phyloP scores from a whole-genome alignment of 768 basidiomycete species.

The Phanerodontia chrysosporium region DNA sequence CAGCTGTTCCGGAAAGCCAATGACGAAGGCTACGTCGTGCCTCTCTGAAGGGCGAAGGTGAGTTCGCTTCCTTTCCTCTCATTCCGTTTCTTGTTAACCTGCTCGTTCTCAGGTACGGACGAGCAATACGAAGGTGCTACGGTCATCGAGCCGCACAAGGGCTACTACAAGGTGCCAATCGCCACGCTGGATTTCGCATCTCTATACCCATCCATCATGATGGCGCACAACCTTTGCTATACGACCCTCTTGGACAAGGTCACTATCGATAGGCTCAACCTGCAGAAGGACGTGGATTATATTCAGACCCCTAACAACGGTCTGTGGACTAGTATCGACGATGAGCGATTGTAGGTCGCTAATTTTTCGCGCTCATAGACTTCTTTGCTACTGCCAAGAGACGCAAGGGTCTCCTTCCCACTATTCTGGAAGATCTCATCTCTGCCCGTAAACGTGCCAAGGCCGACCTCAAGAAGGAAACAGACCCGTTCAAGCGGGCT shows the following conservation, averaged over 20 bases:
- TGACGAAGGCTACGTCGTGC: slow-evolving; percentile 86
- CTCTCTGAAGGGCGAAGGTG: slow-evolving; percentile 85
- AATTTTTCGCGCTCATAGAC: slow-evolving; percentile 43
- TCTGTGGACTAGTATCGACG: too few species aligned
- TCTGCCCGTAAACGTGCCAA: slow-evolving; percentile 92
- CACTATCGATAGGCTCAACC: slow-evolving; percentile 70
- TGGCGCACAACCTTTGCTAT: slow-evolving; percentile 99
- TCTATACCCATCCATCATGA: slow-evolving; percentile 99
- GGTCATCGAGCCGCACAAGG: slow-evolving; percentile 94
- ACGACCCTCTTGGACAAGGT: slow-evolving; percentile 86
- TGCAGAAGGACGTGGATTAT: slow-evolving; percentile 87
- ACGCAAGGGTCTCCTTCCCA: slow-evolving; percentile 88
- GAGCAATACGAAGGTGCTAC: slow-evolving; percentile 99
- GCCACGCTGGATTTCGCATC: slow-evolving; percentile 99
- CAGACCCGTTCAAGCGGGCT: slow-evolving; percentile 94
- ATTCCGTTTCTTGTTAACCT: neutral
- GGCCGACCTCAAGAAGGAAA: slow-evolving; percentile 93
- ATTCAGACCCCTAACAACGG: slow-evolving; percentile 95
- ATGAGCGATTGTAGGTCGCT: neutral
- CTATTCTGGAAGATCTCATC: slow-evolving; percentile 90
- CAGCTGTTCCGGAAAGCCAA: slow-evolving; percentile 93
- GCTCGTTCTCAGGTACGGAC: slow-evolving; percentile 57
- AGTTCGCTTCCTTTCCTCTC: slow-evolving; percentile 1
- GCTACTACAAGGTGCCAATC: slow-evolving; percentile 95
- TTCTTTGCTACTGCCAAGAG: slow-evolving; percentile 70